Evolutionary conservation across 139 green algal species (phyloP), one percentile per base, ranked within the genome.

Genomic region (Pleodorina starrii): DNA sequence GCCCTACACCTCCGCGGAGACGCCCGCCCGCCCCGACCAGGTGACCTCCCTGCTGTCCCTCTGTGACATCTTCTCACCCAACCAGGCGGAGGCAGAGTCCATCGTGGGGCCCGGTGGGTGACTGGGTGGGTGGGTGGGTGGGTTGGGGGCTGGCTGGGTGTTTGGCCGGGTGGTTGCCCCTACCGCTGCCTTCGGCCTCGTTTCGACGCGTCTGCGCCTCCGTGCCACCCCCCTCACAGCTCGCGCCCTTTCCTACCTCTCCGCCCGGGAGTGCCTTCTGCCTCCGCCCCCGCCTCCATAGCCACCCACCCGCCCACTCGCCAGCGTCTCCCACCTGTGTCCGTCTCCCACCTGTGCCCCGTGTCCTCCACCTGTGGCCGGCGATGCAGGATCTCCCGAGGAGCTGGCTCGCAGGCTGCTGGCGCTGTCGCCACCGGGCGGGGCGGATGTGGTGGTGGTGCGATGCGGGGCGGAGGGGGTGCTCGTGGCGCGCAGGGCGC

Each of bases 41-140:
- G 84, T 94, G 25, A 16, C 74, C 43, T 0, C 36, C 17, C 85
- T 96, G 69, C 48, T 96, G 83, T 27, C 84, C 17, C 44, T 48
- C 11, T 79, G 74, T 25, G 91, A 95, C 81, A 83, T 96, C 54
- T 96, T 95, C 87, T 92, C 86, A 0, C 94, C 94, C 11, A 96
- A 96, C 46, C 57, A 93, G 40, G 44, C 80, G 25, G 94, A 96
- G 76, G 92, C 92, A 14, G 89, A 78, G 29, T 93, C 87, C n/a
- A 91, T 96, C 23, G 74, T 96, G 9, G 94, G 94, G 0, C 74
- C 85, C 35, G 83, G 66, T 88, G 63, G 23, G 74, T 80, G 63
- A 27, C 38, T 27, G n/a, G n/a, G n/a, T n/a, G n/a, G n/a, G n/a
- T n/a, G n/a, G 27, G 42, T 57, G 42, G 23, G 42, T 57, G 43